Percentiles rank a stretch among this genome's conserved stretches.
Evolutionary conservation across 139 green algal species (phyloP).

Genomic region (Desmodesmus armatus): DNA sequence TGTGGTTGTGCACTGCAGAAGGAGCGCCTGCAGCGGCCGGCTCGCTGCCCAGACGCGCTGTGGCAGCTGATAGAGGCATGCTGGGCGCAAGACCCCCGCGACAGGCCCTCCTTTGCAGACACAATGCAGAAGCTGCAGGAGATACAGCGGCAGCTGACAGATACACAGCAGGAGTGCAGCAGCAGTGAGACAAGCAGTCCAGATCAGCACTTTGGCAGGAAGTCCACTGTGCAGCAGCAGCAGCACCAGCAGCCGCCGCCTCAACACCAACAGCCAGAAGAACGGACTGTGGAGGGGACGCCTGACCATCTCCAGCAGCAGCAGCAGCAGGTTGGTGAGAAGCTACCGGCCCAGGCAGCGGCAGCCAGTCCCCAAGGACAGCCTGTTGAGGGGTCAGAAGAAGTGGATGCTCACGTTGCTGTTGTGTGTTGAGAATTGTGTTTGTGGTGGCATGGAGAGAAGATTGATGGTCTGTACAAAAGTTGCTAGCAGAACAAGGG

Average conservation of each 20-base stretch:
- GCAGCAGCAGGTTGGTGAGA: background rate
- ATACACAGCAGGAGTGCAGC: background rate
- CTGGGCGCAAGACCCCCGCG: constrained; percentile 71
- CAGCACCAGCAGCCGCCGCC: constrained; percentile 9
- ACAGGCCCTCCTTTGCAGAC: constrained; percentile 66
- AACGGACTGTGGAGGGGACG: background rate
- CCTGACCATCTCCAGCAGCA: background rate
- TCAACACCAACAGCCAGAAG: background rate
- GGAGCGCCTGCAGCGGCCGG: constrained; percentile 68
- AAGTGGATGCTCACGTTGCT: background rate
- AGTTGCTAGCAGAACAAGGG: background rate
- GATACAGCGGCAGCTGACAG: background rate
- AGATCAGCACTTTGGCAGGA: too few species aligned
- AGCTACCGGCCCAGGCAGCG: background rate
- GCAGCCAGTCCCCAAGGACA: background rate
- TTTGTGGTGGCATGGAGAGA: background rate
- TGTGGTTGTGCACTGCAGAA: constrained; percentile 52
- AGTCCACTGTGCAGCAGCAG: background rate
- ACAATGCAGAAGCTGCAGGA: constrained; percentile 52
- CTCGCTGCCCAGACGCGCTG: constrained; percentile 54
- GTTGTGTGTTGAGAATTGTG: background rate
- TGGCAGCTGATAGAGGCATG: constrained; percentile 70
- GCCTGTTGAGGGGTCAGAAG: background rate
- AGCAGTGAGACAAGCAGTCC: background rate
- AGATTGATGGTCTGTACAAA: background rate